Base-by-base conservation (phyloP, 495 filamentous ascomycete species). In the Hypoxylon fuscum region DNA sequence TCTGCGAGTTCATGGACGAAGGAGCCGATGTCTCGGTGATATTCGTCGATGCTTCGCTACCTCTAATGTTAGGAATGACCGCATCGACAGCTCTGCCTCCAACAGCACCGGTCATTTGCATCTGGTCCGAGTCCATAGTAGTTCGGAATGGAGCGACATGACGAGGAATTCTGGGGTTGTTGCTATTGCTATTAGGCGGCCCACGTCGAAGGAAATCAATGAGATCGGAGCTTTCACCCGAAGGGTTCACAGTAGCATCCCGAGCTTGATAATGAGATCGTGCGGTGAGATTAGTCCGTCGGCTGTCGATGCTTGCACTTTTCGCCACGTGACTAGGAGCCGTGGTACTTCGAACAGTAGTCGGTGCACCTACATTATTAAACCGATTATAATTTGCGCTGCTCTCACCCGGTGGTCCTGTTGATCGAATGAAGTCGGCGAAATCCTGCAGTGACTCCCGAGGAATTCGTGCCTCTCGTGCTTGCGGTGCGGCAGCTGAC, bases 151-250 rank as follows among this genome's bases (percentile, higher is more conserved):
- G 91, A 11, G 92, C 92, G 25, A 96, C 90, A 11, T 83, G 82
- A n/a, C 88, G 90, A 25, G 92, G 88, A 62, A 93, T 93, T 25
- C 90, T 85, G 44, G 84, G 90, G 49, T 79, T 77, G 25, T 62
- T 63, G 11, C 73, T 69, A 25, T 72, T 73, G 8, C 69, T 70
- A 48, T 74, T 78, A 0, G 87, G 85, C 6, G 94, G 88, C 1
- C 94, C 90, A 72, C 90, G 87, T 44, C 93, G 87, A 49, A 98
- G 93, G 76, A 98, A 98, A 67, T 98, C 92, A 47, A 97, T 96
- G 34, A 98, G 76, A 58, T 96, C 95, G 2, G 88, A 88, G 42
- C 86, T 96, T 64, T 86, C 83, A 42, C 87, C 86, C 37, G 80
- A 82, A 22, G 77, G 77, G 20, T 84, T 76, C 17, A 83, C 79